Conservation (phyloP, 2,329 filamentous ascomycete genomes). For the Trichoderma atrobrunneum region DNA sequence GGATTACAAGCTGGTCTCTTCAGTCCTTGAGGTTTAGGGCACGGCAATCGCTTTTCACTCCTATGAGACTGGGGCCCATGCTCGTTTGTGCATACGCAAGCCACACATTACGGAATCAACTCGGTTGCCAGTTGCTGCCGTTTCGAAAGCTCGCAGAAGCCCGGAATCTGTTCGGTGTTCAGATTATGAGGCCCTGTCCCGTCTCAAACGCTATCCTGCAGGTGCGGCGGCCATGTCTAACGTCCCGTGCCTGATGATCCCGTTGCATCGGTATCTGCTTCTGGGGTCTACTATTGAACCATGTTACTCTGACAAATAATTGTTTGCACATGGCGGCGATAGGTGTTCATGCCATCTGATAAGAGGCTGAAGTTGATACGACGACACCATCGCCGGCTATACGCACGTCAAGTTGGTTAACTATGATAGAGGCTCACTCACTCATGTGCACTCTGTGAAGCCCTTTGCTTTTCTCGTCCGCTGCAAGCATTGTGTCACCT, state of each 20-base stretch:
- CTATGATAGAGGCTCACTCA: neutral
- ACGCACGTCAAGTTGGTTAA: neutral
- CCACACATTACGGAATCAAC: neutral
- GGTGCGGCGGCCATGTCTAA: neutral
- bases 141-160: neutral
- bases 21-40: neutral
- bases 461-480: neutral
- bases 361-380: neutral
- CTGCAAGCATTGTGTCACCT: neutral
- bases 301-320: neutral
- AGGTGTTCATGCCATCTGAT: neutral
- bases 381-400: neutral
- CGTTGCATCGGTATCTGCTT: conserved; percentile 2
- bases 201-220: neutral
- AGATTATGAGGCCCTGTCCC: neutral
- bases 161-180: neutral
- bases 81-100: neutral
- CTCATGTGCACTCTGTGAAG: neutral
- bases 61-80: neutral
- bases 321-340: neutral
- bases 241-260: conserved; percentile 10
- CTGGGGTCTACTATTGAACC: neutral
- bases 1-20: neutral
- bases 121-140: neutral
- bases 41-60: neutral